A percentile compares a stretch with the other conserved stretches of the same genome.
These are phyloP conservation scores for Cercospora sp. DNA, from an alignment of 2,329 filamentous ascomycete species.

Conservation along the genomic window DNA sequence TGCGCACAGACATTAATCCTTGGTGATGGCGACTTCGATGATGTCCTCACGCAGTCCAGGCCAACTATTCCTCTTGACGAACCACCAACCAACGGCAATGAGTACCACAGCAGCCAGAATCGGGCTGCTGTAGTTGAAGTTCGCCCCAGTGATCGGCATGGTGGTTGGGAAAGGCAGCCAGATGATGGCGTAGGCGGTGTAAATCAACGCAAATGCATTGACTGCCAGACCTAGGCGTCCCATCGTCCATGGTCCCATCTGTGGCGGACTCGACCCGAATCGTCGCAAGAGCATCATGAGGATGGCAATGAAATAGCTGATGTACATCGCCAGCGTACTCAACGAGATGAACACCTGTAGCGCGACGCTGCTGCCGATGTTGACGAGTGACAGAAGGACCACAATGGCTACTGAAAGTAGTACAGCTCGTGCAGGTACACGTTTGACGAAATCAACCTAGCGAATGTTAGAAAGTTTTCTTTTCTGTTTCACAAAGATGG, in stretches of 20 bases:
- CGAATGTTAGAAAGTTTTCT: background rate
- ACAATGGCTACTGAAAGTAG: constrained; percentile 29
- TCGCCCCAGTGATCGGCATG: constrained; percentile 28
- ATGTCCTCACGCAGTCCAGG: constrained; percentile 28
- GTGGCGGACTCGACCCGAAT: constrained; percentile 15
- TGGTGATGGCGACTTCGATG: constrained; percentile 24
- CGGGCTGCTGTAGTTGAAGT: constrained; percentile 33
- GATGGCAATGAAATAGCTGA: constrained; percentile 34
- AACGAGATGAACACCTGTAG: constrained; percentile 31
- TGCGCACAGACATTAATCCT: background rate
- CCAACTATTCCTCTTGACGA: constrained; percentile 28
- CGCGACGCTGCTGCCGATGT: constrained; percentile 28
- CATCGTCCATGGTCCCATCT: constrained; percentile 28
- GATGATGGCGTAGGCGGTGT: constrained; percentile 29
- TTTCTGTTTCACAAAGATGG: background rate
- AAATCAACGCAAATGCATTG: constrained; percentile 31
- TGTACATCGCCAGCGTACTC: constrained; percentile 30
- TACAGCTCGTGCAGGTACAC: constrained; percentile 29
- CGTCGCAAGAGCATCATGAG: constrained; percentile 24
- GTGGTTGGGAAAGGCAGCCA: constrained; percentile 32
- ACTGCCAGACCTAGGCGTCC: constrained; percentile 27
- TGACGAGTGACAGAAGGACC: constrained; percentile 29
- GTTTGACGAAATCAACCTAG: constrained; percentile 24
- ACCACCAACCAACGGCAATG: constrained; percentile 25
- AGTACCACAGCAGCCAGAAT: constrained; percentile 30